phyloP scores from a whole-genome alignment of 257 asterid genomes.

The Plantago ovata region DNA sequence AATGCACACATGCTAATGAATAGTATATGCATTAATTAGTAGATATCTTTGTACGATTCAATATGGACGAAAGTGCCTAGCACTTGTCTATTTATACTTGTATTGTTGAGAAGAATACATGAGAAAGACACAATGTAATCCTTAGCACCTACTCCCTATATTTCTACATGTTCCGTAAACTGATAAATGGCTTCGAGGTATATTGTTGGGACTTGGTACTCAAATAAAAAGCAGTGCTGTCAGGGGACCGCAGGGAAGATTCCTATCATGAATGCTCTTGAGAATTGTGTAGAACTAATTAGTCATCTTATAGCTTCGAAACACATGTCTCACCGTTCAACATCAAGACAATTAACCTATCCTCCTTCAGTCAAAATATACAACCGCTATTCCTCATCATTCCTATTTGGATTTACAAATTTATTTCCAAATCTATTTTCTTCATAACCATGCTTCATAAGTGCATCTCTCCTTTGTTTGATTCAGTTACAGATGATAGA shows the following conservation, averaged over 20 bases:
- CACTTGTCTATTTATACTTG: too few species aligned
- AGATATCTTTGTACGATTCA: too few species aligned
- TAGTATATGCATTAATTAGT: too few species aligned
- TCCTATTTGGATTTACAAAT: background rate
- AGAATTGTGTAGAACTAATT: too few species aligned
- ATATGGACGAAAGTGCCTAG: too few species aligned
- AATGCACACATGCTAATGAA: too few species aligned
- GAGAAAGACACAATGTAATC: too few species aligned
- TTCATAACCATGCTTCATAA: background rate
- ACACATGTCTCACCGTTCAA: constrained; percentile 16
- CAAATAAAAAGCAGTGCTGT: background rate
- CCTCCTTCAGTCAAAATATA: constrained; percentile 6
- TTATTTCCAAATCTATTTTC: background rate
- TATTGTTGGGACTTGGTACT: constrained; percentile 1
- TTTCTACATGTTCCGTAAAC: background rate
- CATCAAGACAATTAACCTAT: constrained; percentile 1
- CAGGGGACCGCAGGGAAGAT: background rate
- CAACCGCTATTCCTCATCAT: constrained; percentile 2
- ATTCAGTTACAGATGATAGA: constrained; percentile 11
- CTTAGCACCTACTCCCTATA: too few species aligned
- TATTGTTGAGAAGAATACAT: too few species aligned
- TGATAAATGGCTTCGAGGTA: background rate
- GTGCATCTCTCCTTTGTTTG: background rate
- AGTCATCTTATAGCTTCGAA: too few species aligned
- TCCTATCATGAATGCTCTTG: too few species aligned